Evolutionary conservation across 169 alveolate genomes (phyloP), one percentile per base, ranked within the genome.

Genomic region (Toxoplasma gondii): DNA sequence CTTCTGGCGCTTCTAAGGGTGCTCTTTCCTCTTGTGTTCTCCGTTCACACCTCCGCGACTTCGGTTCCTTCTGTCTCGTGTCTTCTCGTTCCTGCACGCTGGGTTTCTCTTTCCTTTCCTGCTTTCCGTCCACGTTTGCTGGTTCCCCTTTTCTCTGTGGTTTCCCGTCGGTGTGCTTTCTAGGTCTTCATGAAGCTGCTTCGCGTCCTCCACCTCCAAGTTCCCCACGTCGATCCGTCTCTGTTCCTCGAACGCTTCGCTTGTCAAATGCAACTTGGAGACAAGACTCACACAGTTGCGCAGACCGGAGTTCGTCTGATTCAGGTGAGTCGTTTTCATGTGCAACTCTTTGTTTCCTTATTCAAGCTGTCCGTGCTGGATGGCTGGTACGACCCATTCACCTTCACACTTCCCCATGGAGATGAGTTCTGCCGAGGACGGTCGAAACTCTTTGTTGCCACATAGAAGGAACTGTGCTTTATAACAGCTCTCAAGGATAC

Each of bases 181-280:
- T 74, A 94, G 92, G 95, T 98, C 38, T 98, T 98, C 94, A 97
- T 98, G 98, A 98, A 98, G 95, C 95, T 98, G 84, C 97, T 98
- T 44, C 95, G 99, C 43, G 96, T 98, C 94, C 93, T 98, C 27
- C 98, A 98, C 94, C 95, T 98, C 34, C 97, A 97, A 93, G 99
- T 98, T 31, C 99, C 99, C 10, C 97, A 98, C 67, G 98, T 98
- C 29, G 99, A 99, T 93, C 99, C 99, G 39, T 98, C 99, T 31
- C 94, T 99, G 53, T 99, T 97, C 96, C 97, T 99, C 96, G 99
- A 98, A 95, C 97, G 99, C 58, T 99, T 98, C 96, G 99, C 99
- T 43, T 97, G 98, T 64, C 98, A 98, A 96, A 96, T 99, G 88
- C 97, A 98, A 74, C 97, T 99, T 64, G 99, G 98, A 44, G 99